A percentile compares a stretch with the other conserved stretches of the same genome.
Evolutionary conservation across 116 monocot genomes (phyloP).

Genomic region (Posidonia oceanica): DNA sequence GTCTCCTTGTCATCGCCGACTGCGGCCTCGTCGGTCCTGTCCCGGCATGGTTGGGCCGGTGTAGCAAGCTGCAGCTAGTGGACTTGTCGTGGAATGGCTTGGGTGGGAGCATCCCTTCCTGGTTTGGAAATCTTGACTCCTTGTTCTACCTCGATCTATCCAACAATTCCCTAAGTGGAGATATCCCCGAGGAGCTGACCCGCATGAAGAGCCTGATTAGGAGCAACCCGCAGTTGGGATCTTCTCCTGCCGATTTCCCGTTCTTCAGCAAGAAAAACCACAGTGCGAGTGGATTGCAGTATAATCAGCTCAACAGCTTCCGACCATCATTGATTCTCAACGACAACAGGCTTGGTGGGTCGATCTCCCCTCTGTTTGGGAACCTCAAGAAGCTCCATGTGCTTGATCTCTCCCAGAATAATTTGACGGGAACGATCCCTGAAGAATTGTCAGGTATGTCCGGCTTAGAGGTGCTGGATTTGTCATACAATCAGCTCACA

Average conservation of each 20-base stretch:
- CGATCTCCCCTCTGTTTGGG: conserved; percentile 33
- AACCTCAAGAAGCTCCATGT: conserved; percentile 26
- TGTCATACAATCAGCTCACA: conserved; percentile 51
- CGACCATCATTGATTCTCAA: conserved; percentile 42
- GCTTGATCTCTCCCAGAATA: conserved; percentile 41
- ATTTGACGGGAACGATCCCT: conserved; percentile 38
- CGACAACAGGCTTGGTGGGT: conserved; percentile 40
- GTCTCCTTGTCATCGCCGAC: conserved; percentile 46
- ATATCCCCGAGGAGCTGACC: conserved; percentile 37
- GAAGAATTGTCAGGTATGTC: conserved; percentile 33
- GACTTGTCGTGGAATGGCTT: conserved; percentile 85
- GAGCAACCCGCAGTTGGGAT: conserved; percentile 11
- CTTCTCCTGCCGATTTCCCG: conserved; percentile 14
- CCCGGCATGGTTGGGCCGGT: conserved; percentile 45
- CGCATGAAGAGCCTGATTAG: conserved; percentile 31
- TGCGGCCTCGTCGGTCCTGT: conserved; percentile 49
- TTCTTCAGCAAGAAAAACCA: conserved; percentile 33
- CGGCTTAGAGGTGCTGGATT: conserved; percentile 36
- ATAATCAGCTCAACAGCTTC: conserved; percentile 47
- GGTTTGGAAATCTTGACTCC: conserved; percentile 47
- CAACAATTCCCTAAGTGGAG: conserved; percentile 59
- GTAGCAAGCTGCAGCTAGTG: conserved; percentile 41
- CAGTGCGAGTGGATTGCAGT: conserved; percentile 20
- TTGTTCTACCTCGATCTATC: conserved; percentile 86
- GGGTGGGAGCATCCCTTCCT: conserved; percentile 49